Percentiles rank a stretch among this genome's conserved stretches.
phyloP scores from a whole-genome alignment of 164 flowering plant species.

The Platanus orientalis region DNA sequence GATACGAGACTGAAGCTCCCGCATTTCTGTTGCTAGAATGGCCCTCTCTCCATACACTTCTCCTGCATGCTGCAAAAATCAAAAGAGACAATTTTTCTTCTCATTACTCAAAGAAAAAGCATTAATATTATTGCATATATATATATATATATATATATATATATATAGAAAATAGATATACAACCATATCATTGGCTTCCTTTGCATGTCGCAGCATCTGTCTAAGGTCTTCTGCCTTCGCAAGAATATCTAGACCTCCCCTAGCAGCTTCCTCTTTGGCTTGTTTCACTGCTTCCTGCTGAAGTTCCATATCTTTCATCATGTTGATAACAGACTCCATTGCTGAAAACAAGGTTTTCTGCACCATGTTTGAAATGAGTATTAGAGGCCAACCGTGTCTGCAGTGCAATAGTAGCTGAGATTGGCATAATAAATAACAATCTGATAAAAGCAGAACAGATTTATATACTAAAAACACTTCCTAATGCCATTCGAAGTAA shows the following conservation, averaged over 20 bases:
- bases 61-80: slow-evolving; percentile 71
- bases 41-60: slow-evolving; percentile 90
- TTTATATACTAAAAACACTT: no score
- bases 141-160: no score
- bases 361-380: slow-evolving; percentile 27
- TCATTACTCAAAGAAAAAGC: not conserved
- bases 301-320: slow-evolving; percentile 65
- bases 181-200: slow-evolving; percentile 84
- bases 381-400: not conserved
- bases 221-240: slow-evolving; percentile 61
- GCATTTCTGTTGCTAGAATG: slow-evolving; percentile 80
- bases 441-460: no score
- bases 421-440: no score
- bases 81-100: not conserved
- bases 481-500: no score
- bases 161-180: slow-evolving; percentile 8
- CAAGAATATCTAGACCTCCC: slow-evolving; percentile 47
- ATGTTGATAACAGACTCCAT: slow-evolving; percentile 48
- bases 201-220: slow-evolving; percentile 57
- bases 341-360: slow-evolving; percentile 57
- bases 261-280: slow-evolving; percentile 57
- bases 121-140: not conserved
- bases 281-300: slow-evolving; percentile 58
- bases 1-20: slow-evolving; percentile 79
- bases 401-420: no score